Base-by-base conservation (phyloP, 352 stramenopile species). In the Phytophthora ohioensis region DNA sequence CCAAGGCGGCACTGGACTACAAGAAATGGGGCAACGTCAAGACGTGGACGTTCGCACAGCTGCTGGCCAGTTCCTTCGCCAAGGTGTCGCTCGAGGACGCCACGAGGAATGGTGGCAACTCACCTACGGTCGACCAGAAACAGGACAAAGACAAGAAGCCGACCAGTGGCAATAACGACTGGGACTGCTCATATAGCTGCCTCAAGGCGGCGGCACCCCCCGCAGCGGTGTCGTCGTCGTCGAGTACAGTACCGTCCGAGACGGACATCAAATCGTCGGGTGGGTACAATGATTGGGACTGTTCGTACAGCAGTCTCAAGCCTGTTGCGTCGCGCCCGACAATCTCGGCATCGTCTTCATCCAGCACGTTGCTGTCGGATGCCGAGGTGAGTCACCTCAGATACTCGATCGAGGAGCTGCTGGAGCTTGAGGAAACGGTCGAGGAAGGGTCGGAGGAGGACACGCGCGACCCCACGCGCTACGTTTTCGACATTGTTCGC, bases 41-140 rank as follows among this genome's bases (percentile, higher is more conserved):
- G 79, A 90, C 84, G 21, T 93, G 84, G 84, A 87, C 86, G 70
- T 92, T 93, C 67, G 79, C 69, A 1, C 84, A 92, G 51, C 57
- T 92, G 60, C 56, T 93, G 57, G 72, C 74, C 68, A 90, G 79
- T 41, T 88, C 84, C 17, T 90, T 92, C 64, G 81, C 82, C 30
- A 87, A 87, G 41, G 79, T 90, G 61, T 87, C 79, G 69, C 67
- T 89, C 34, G 71, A 79, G 46, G 71, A 75, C 53, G 56, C 53
- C 51, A 61, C 71, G 38, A 49, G 21, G 15, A 72, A 73, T 17
- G 59, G 49, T 5, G 54, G 61, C 35, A 79, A 62, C 38, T 58
- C 57, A 32, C 53, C n/a, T 15, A 30, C 31, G 27, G 15, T 13
- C 46, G 39, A 55, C 27, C 65, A 58, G 34, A 36, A 53, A 47